Conservation (phyloP, 257 asterid genomes). For the Solanum habrochaites region DNA sequence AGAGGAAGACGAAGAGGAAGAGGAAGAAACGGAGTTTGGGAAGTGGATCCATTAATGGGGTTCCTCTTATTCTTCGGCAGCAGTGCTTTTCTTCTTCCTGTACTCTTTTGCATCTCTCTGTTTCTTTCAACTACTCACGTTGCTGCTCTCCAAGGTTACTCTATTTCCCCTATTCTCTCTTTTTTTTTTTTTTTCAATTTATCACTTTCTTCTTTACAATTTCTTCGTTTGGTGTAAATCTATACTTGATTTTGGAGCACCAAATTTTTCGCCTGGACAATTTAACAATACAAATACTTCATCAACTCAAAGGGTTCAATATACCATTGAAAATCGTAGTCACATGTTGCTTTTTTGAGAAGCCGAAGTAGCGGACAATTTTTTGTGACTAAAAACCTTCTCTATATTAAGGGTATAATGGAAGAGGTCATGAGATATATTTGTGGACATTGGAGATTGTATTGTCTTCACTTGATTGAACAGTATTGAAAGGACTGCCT, state of each 20-base stretch:
- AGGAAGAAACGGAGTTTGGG: not conserved
- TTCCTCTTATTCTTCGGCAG: not conserved
- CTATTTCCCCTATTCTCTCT: not conserved
- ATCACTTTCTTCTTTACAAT: not conserved
- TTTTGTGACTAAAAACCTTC: not conserved
- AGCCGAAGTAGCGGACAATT: not conserved
- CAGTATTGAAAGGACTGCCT: not conserved
- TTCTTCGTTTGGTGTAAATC: not conserved
- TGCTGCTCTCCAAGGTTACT: not conserved
- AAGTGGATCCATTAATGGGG: not conserved
- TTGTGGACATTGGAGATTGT: not conserved
- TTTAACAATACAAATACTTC: not conserved
- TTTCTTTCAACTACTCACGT: not conserved
- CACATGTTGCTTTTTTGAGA: not conserved
- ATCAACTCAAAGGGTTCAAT: not conserved
- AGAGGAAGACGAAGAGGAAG: not conserved
- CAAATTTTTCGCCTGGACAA: not conserved
- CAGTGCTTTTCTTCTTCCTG: not conserved
- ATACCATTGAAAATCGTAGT: not conserved
- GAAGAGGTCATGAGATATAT: not conserved
- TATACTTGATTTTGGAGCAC: not conserved
- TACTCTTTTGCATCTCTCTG: not conserved
- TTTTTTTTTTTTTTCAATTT: too few relatives aligned
- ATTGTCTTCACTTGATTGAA: not conserved
- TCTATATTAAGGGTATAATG: not conserved